A percentile compares a stretch with the other conserved stretches of the same genome.
phyloP scores from a whole-genome alignment of 192 early-diverging fungal genomes.

The Allomyces macrogynus region DNA sequence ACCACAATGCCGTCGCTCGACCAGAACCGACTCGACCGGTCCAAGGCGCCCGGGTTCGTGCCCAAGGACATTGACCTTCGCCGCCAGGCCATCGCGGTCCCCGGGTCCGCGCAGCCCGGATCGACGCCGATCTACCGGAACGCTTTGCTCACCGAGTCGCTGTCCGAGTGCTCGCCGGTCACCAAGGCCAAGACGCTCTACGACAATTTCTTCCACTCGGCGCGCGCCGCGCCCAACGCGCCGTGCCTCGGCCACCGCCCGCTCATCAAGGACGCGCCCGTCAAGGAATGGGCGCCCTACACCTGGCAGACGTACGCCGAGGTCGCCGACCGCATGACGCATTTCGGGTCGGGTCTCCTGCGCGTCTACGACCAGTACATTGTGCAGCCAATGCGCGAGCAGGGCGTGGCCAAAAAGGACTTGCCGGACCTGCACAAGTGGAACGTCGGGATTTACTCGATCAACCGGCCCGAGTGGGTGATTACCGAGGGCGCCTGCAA shows the following conservation, averaged over 20 bases:
- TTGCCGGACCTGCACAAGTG: constrained; percentile 5
- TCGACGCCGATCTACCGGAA: not conserved
- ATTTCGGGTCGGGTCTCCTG: constrained; percentile 50
- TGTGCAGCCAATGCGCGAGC: not conserved
- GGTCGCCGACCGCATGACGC: constrained; percentile 30
- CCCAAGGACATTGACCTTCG: not conserved
- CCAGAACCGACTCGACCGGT: not conserved
- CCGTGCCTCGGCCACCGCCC: constrained; percentile 46
- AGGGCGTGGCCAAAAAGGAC: not conserved
- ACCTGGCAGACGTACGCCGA: constrained; percentile 53
- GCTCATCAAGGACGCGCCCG: constrained; percentile 32
- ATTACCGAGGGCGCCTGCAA: constrained; percentile 45
- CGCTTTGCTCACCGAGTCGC: not conserved
- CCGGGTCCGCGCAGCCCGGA: not conserved
- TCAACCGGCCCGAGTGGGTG: constrained; percentile 58
- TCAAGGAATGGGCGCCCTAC: constrained; percentile 14
- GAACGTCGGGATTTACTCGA: constrained; percentile 46
- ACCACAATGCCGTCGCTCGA: no score
- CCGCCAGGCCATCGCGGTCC: not conserved
- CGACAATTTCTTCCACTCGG: not conserved
- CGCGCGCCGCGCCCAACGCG: constrained; percentile 6
- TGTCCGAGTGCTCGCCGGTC: not conserved
- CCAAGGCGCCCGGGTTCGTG: not conserved
- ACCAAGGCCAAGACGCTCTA: not conserved
- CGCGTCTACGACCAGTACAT: constrained; percentile 6